Conservation (phyloP, 768 basidiomycete species). For the Mycena kentingensis region DNA sequence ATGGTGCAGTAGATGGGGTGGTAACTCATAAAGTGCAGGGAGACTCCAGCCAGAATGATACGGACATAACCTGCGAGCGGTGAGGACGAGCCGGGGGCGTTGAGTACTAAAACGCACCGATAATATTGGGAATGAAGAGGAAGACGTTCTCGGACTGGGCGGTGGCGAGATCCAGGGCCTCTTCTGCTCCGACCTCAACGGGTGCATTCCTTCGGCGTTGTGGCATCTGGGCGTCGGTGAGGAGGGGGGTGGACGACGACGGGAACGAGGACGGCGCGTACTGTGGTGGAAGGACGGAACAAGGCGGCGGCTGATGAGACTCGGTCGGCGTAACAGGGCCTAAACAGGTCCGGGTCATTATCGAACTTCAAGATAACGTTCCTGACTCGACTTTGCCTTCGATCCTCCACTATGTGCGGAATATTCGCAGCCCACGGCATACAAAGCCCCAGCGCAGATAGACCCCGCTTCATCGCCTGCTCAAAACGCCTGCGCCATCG, state of each 20-base stretch:
- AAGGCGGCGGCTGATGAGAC: no score
- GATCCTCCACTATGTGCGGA: slow-evolving; percentile 79
- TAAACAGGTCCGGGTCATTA: no score
- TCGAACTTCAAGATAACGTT: no score
- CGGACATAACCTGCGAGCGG: slow-evolving; percentile 75
- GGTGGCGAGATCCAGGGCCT: slow-evolving; percentile 85
- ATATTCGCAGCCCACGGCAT: slow-evolving; percentile 86
- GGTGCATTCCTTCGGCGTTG: slow-evolving; percentile 43
- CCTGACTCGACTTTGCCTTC: no score
- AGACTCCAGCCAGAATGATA: slow-evolving; percentile 84
- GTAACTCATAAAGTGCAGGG: slow-evolving; percentile 91
- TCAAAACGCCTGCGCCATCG: slow-evolving; percentile 91
- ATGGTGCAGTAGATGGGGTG: slow-evolving; percentile 92
- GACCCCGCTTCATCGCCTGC: slow-evolving; percentile 77
- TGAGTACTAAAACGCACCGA: slow-evolving; percentile 57
- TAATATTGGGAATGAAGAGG: slow-evolving; percentile 95
- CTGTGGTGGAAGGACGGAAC: no score
- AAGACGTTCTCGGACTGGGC: slow-evolving; percentile 96
- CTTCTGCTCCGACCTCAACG: slow-evolving; percentile 77
- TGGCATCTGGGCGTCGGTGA: no score
- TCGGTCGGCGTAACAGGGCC: no score
- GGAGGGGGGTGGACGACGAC: no score
- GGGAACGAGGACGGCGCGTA: no score
- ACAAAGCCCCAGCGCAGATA: slow-evolving; percentile 65
- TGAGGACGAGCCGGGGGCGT: slow-evolving; percentile 10